Base-by-base conservation (phyloP, 225 moss, liverwort and hornwort species). In the Bryoerythrophyllum caledonicum region DNA sequence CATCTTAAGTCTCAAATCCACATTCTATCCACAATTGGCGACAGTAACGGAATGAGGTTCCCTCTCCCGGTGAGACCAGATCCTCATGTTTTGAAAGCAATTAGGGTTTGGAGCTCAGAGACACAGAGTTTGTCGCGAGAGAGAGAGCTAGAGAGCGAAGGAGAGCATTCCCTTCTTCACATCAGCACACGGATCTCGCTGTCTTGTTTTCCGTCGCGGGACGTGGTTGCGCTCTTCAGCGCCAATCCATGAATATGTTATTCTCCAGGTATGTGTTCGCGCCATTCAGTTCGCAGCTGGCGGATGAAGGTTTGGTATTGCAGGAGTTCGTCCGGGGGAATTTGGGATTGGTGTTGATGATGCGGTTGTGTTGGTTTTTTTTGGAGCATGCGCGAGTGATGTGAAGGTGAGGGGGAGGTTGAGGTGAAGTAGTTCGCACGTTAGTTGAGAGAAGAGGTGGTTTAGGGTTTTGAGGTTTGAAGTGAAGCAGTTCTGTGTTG, bases 201-300 rank as follows among this genome's bases (percentile, higher is more conserved):
- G n/a, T 27, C 49, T 25, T 25, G n/a, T 17, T 57, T 69, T 65
- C 25, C 28, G 44, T 25, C 63, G 55, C 51, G 23, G 54, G 54
- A n/a, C 23, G 15, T 6, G 49, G 23, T 54, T 55, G 20, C 20
- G 38, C 37, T 58, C 19, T 27, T 10, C 44, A 49, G 68, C 63
- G 30, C 30, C 66, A 54, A 57, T 72, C 81, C 57, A 84, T 84
- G 81, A 81, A 81, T 58, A 84, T 84, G 84, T 23, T 84, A 67
- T 81, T 81, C 78, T 72, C 84, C 57, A 78, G 84, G 84, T 84
- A 67, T 14, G 71, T 71, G 26, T 44, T 60, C n/a, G n/a, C n/a
- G n/a, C n/a, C n/a, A n/a, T n/a, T n/a, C n/a, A n/a, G n/a, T n/a
- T n/a, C 61, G 58, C 35, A 40, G 71, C 67, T 71, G 60, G n/a